Base-by-base conservation (phyloP, 192 early-diverging fungal genomes). In the Coemansia aciculifera region DNA sequence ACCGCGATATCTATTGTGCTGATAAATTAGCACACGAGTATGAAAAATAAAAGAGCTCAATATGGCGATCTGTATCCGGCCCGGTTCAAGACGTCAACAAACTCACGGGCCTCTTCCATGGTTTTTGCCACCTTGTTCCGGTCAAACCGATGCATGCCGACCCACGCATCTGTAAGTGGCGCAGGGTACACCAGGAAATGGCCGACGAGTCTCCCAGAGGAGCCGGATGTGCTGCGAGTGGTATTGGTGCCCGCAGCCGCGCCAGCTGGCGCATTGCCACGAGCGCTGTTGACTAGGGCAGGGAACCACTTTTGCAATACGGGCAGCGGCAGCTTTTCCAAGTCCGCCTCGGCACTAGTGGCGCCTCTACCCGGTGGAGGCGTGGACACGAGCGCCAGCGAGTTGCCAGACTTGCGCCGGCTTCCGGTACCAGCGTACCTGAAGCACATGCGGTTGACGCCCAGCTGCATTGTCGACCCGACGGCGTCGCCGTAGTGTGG, bases 231-330 rank as follows among this genome's bases (percentile, higher is more conserved):
- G 59, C 52, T 66, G 24, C 62, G 40, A 12, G 60, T 63, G 60
- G 36, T 10, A 51, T 74, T 68, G 42, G 56, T 34, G 27, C 56
- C 56, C 34, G 17, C 56, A 15, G 56, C 34, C 7, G 31, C 56
- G 3, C 32, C 56, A 19, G 10, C 56, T n/a, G 56, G 56, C 31
- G 56, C 29, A 7, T 17, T 19, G 4, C 31, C 56, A n/a, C n/a
- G 56, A 13, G 56, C n/a, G 56, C 56, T 19, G 13, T 6, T 34
- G 31, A 59, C 31, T 6, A 83, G 60, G 7, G 57, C 42, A 0
- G 81, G 81, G 73, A 83, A 83, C 75, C 75, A 83, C 57, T 78
- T 78, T 37, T 69, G 66, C 59, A 74, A 67, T 34, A 83, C 24
- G 27, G 19, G 57, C 9, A 63, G 42, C 1, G 81, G 81, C 66